Base-by-base conservation (phyloP, 805 yeast species). In the Lipomyces japonicus region DNA sequence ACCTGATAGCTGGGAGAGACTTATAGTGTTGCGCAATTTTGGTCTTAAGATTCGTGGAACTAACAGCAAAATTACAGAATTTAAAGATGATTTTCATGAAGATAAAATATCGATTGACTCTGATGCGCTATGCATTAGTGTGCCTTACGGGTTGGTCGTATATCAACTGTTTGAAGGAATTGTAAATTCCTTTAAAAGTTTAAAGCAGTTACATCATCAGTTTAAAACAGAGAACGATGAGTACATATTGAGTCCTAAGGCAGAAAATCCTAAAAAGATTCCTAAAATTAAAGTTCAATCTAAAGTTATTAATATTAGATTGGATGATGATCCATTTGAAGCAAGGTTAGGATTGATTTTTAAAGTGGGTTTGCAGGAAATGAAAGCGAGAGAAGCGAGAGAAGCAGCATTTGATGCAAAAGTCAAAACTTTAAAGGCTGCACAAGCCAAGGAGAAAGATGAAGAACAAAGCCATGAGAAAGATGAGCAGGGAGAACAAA, bases 311-410 rank as follows among this genome's bases (percentile, higher is more conserved):
- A 71, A 83, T 3, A 68, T 89, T 34, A 74, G 83, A 22, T 73
- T 89, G 55, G 95, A 86, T 48, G 95, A 86, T 65, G 97, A 91
- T 66, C 91, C 95, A 5, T 89, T 90, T 65, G 97, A 91, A 66
- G 72, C 81, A 5, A 82, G 86, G 59, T 68, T 90, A 41, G 76
- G 79, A 21, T 71, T 78, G 61, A 78, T 83, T 24, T 81, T 76
- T 61, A 82, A 82, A 58, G 72, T 84, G 9, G 95, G 95, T 1
- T 40, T 51, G 41, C 52, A 59, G 5, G 72, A 65, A 58, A 95
- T 87, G 63, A 73, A 71, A 56, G 70, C 73, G 44, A 72, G 96
- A 53, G 43, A 78, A 10, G 78, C 77, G 22, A 81, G 84, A 51
- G 61, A 68, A 23, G 62, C 59, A 5, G 66, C 72, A 5, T 73